A percentile compares a stretch with the other conserved stretches of the same genome.
These are phyloP conservation scores for Lyophyllum decastes DNA, from an alignment of 768 basidiomycete genomes.

Conservation along the genomic window DNA sequence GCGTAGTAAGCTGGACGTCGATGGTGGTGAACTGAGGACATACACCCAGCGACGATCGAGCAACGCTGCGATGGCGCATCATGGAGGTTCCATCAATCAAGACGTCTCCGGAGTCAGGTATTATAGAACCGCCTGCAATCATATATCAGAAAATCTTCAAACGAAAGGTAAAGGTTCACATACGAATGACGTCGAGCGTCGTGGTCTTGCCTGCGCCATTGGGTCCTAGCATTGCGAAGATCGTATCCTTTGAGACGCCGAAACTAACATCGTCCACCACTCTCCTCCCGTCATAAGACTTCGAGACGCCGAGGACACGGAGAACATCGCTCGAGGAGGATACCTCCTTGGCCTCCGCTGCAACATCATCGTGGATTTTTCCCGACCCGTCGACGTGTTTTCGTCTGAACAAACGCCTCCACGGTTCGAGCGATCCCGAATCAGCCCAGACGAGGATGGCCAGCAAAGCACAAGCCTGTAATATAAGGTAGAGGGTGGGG, in stretches of 20 bases:
- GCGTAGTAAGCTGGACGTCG: slow-evolving; percentile 71
- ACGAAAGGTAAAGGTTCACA: slow-evolving; percentile 23
- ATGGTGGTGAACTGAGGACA: slow-evolving; percentile 86
- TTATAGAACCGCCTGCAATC: slow-evolving; percentile 57
- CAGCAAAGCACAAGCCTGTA: slow-evolving; percentile 30
- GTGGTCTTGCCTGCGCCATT: slow-evolving; percentile 86
- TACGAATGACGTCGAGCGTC: slow-evolving; percentile 54
- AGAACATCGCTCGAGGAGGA: background rate
- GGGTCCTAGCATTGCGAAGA: slow-evolving; percentile 74
- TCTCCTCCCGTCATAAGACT: slow-evolving; percentile 25
- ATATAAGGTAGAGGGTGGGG: slow-evolving; percentile 60
- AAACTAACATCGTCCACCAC: slow-evolving; percentile 77
- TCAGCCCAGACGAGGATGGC: slow-evolving; percentile 65
- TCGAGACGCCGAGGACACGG: background rate
- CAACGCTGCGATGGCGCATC: slow-evolving; percentile 50
- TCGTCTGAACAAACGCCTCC: slow-evolving; percentile 24
- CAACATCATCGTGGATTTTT: slow-evolving; percentile 44
- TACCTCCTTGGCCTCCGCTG: slow-evolving; percentile 38
- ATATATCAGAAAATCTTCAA: background rate
- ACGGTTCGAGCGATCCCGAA: slow-evolving; percentile 57
- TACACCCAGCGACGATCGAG: slow-evolving; percentile 72
- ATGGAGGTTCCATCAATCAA: slow-evolving; percentile 66
- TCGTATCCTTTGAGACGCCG: slow-evolving; percentile 52
- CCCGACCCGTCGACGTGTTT: background rate
- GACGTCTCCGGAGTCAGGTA: slow-evolving; percentile 68